These are phyloP conservation scores for Triangularia setosa DNA, from an alignment of 2,329 filamentous ascomycete genomes.

Conservation along the genomic window DNA sequence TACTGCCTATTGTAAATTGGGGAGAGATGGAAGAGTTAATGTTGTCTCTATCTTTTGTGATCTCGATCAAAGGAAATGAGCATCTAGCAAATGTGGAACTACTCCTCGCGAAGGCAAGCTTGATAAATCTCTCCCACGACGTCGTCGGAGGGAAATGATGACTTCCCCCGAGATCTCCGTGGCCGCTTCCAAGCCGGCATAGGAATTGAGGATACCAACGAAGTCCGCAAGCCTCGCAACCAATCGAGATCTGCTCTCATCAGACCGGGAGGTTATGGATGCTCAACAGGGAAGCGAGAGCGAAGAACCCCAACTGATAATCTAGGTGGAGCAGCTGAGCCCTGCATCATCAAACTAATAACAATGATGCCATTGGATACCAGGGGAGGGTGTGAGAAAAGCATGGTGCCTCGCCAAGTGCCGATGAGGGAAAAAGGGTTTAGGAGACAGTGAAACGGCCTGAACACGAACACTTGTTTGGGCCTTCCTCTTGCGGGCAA, in stretches of 20 bases:
- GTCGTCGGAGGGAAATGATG: not conserved
- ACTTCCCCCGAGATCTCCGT: not conserved
- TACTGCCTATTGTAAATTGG: too few species aligned
- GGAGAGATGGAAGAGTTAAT: not conserved
- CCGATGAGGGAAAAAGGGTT: not conserved
- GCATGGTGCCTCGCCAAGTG: not conserved
- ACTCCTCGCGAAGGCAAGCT: not conserved
- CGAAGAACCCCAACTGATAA: not conserved
- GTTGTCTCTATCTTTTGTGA: not conserved
- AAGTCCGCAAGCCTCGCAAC: not conserved
- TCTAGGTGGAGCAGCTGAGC: not conserved
- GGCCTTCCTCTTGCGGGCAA: not conserved
- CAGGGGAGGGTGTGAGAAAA: not conserved
- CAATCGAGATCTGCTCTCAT: not conserved
- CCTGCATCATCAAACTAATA: not conserved
- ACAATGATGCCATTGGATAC: not conserved
- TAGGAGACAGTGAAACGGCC: not conserved
- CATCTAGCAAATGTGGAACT: not conserved
- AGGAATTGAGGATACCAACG: not conserved
- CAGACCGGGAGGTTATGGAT: not conserved
- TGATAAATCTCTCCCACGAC: not conserved
- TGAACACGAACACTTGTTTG: not conserved
- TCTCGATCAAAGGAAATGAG: not conserved
- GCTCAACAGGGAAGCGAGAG: not conserved
- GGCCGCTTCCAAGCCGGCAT: not conserved